Evolutionary conservation across 192 early-diverging fungal species (phyloP).

Genomic region (Phycomyces blakesleeanus): DNA sequence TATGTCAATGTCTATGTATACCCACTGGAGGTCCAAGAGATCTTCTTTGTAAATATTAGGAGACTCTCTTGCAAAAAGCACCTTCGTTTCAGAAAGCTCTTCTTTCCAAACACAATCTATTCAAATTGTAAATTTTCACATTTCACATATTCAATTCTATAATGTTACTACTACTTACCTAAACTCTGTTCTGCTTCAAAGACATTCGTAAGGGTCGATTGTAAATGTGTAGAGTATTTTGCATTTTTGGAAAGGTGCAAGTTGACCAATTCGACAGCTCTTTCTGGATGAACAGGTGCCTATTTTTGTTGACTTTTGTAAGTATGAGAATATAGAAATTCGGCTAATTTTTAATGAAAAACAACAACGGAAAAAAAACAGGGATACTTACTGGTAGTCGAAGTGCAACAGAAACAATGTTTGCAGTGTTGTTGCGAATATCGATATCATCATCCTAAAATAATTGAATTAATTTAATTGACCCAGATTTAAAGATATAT

Average conservation of each 20-base stretch:
- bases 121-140: background rate
- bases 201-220: conserved; percentile 17
- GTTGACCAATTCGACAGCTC: conserved; percentile 43
- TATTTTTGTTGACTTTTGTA: too few relatives aligned
- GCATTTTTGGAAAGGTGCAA: conserved; percentile 35
- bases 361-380: too few relatives aligned
- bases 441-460: conserved; percentile 82
- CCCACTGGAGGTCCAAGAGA: conserved; percentile 59
- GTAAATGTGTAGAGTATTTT: conserved; percentile 23
- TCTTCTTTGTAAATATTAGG: conserved; percentile 75
- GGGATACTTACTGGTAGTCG: conserved; percentile 42
- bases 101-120: conserved; percentile 17
- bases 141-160: background rate
- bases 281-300: conserved; percentile 55
- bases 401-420: conserved; percentile 54
- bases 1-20: conserved; percentile 19
- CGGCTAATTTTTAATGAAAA: too few relatives aligned
- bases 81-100: conserved; percentile 16
- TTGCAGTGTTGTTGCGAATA: conserved; percentile 61
- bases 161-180: conserved; percentile 16
- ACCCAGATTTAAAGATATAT: background rate
- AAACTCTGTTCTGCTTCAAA: conserved; percentile 26
- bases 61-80: conserved; percentile 77
- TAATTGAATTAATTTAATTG: too few relatives aligned
- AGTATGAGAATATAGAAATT: too few relatives aligned